Base-by-base conservation (phyloP, 2,329 filamentous ascomycete species). In the Atkinsonella texensis region DNA sequence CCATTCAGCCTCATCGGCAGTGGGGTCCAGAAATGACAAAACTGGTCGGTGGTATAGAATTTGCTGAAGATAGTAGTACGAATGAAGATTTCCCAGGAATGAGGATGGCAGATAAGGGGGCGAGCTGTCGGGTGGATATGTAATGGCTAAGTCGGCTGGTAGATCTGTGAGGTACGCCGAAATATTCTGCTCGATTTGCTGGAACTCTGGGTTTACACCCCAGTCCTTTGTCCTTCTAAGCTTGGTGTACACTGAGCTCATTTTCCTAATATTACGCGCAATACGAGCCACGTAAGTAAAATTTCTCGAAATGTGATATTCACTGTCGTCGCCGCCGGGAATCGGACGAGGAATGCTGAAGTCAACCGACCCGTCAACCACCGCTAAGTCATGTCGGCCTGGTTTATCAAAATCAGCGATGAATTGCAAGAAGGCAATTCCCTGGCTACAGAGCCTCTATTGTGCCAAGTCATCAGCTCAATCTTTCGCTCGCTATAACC, bases 31-130 rank as follows among this genome's bases (percentile, higher is more conserved):
- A 52, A 87, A 84, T 12, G 83, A 83, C 40, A 97, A 70, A 61
- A 95, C 89, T 18, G 91, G 90, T 42, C 91, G 80, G 64, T 95
- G 85, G 53, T 95, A 83, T 67, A 97, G 82, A 51, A 97, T 89
- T 47, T 91, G 77, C 13, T 82, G 84, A 17, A 97, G 74, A 59
- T 94, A 84, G 65, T 93, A 90, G 66, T 97, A 95, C 2, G 84
- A 85, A 63, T 95, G 87, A 67, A 95, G 74, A 62, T 95, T 95
- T 38, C 88, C 91, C 46, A 94, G 76, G 61, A 90, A 95, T 58
- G 94, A 86, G 8, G 87, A 91, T 2, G 87, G 80, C 17, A 96
- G 74, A 84, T 86, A 93, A 0, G 90, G 90, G 2, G 87, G 77
- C 3, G 85, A 86, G 47, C 85, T 87, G 62, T 94, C 87, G 0